Evolutionary conservation across 169 alveolate species (phyloP), one percentile per base, ranked within the genome.

Genomic region (Eimeria zaria): DNA sequence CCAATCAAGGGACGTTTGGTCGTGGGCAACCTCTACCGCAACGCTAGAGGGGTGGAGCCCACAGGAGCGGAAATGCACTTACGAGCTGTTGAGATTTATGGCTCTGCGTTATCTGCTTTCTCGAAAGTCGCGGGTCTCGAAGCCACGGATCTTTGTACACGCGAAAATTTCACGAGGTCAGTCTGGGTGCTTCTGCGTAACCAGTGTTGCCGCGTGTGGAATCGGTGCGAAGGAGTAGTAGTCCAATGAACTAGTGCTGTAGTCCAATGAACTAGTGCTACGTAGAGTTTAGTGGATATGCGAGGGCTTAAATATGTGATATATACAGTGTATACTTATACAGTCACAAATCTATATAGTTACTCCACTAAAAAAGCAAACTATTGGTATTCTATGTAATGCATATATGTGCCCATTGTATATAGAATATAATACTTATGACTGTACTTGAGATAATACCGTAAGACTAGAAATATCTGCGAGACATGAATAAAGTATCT

Each of bases 41-140:
- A 92, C 46, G 94, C 94, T 24, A 87, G 94, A 44, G 94, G 94
- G 24, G 89, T 92, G 84, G 96, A 92, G 85, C 89, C 89, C 74
- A 92, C 67, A 2, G 89, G 89, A 36, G 96, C 96, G 14, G 96
- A 92, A 81, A 92, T 92, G 58, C 89, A 92, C 60, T 53, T 92
- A 36, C 91, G 96, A n/a, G 89, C 92, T 48, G 85, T 92, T 30
- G 96, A 92, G 87, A 92, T 92, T 36, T 92, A 78, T 62, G 96
- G 96, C 22, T 78, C 91, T 22, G 89, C 85, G 48, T 62, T 67
- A 60, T 11, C 73, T 53, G 96, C 96, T 22, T 92, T 92, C 60
- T 22, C 11, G n/a, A 58, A 67, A 30, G 85, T 64, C 44, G 92
- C 87, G n/a, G 74, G 80, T 92, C 60, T 92, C 64, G 64, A 53